Percentiles rank a stretch among this genome's conserved stretches.
These are phyloP conservation scores for Bacterosira constricta DNA, from an alignment of 108 stramenopile genomes.

Conservation along the genomic window DNA sequence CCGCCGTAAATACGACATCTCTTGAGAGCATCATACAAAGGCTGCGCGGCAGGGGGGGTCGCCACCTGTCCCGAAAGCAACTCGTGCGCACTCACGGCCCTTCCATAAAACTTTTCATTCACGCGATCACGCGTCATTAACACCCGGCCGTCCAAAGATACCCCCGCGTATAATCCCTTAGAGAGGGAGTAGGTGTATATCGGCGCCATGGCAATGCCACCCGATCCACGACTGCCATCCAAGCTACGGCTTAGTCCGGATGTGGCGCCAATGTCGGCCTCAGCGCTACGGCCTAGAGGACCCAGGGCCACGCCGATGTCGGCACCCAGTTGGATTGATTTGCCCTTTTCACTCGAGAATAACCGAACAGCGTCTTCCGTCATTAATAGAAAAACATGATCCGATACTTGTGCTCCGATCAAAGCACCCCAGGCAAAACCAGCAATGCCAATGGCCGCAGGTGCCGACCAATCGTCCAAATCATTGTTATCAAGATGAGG, in stretches of 20 bases:
- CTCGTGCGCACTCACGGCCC: slow-evolving; percentile 60
- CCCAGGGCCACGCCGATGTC: slow-evolving; percentile 95
- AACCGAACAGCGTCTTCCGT: slow-evolving; percentile 84
- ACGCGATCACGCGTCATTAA: slow-evolving; percentile 86
- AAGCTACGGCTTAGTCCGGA: slow-evolving; percentile 22
- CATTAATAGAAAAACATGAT: slow-evolving; percentile 95
- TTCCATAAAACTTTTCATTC: slow-evolving; percentile 96
- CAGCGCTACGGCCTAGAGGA: slow-evolving; percentile 89
- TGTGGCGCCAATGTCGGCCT: slow-evolving; percentile 84
- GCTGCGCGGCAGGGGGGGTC: slow-evolving; percentile 85
- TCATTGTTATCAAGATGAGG: slow-evolving; percentile 25
- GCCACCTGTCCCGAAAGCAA: slow-evolving; percentile 73
- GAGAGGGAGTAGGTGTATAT: slow-evolving; percentile 93
- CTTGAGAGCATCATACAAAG: slow-evolving; percentile 85
- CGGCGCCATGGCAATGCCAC: slow-evolving; percentile 68
- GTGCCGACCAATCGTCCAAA: slow-evolving; percentile 79
- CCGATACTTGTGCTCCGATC: slow-evolving; percentile 82
- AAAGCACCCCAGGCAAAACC: slow-evolving; percentile 90
- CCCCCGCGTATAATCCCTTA: slow-evolving; percentile 94
- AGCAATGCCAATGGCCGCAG: slow-evolving; percentile 84
- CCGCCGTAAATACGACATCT: slow-evolving; percentile 81
- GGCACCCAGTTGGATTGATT: slow-evolving; percentile 91
- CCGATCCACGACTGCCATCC: slow-evolving; percentile 6
- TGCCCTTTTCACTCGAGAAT: slow-evolving; percentile 60
- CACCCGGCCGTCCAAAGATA: slow-evolving; percentile 91